Percentiles rank a stretch among this genome's conserved stretches.
phyloP scores from a whole-genome alignment of 1,284 basidiomycete species.

The Boletus albobrunnescens region DNA sequence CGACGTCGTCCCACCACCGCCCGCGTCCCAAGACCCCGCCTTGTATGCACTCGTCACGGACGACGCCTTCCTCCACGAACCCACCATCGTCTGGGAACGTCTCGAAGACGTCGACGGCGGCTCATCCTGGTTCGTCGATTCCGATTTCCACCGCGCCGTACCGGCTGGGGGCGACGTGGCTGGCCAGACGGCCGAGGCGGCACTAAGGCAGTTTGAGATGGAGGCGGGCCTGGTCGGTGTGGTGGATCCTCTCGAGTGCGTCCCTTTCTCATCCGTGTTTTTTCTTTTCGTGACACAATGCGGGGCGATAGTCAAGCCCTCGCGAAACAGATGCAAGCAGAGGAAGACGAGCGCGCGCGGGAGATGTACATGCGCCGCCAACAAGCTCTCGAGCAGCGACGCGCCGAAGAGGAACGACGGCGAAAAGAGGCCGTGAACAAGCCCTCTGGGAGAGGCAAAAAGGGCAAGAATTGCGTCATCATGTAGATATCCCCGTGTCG shows the following conservation, averaged over 20 bases:
- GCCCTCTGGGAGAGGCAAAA: conserved; percentile 33
- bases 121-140: conserved; percentile 72
- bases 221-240: conserved; percentile 36
- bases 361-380: conserved; percentile 40
- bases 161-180: conserved; percentile 79
- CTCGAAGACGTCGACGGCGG: conserved; percentile 83
- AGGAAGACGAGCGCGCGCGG: conserved; percentile 58
- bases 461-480: conserved; percentile 58
- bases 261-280: not conserved
- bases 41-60: conserved; percentile 84
- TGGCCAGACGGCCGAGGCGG: conserved; percentile 63
- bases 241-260: conserved; percentile 52
- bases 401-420: conserved; percentile 4
- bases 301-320: conserved; percentile 64
- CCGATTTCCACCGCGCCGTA: conserved; percentile 55
- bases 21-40: conserved; percentile 9
- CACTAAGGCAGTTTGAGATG: conserved; percentile 43
- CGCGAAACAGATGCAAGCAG: conserved; percentile 68
- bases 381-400: conserved; percentile 27
- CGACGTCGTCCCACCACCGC: not conserved
- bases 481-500: conserved; percentile 39
- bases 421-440: not conserved
- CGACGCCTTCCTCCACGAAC: conserved; percentile 71
- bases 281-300: not conserved
- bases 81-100: conserved; percentile 82